phyloP scores from a whole-genome alignment of 73 alveolate genomes.

The Urostyla sp. region DNA sequence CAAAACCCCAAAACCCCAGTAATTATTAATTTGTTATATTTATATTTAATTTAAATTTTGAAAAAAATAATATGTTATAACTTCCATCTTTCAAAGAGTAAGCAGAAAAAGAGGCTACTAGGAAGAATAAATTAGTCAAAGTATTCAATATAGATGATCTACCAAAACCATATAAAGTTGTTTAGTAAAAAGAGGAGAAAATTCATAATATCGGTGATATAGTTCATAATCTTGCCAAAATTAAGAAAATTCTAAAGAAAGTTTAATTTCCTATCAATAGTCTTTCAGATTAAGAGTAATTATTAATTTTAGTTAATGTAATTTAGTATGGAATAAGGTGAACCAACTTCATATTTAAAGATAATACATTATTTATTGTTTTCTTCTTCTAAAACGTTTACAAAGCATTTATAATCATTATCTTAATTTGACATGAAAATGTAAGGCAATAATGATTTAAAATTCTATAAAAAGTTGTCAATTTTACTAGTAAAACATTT shows the following conservation, averaged over 20 bases:
- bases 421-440: no score
- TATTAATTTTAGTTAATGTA: background rate
- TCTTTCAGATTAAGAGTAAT: background rate
- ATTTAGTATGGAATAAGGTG: constrained; percentile 17
- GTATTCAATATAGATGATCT: no score
- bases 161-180: no score
- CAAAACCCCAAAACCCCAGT: no score
- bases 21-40: no score
- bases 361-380: constrained; percentile 32
- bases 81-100: no score
- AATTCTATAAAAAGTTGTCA: constrained; percentile 34
- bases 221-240: constrained; percentile 23
- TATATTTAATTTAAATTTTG: no score
- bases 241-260: background rate
- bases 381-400: constrained; percentile 17
- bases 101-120: no score
- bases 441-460: no score
- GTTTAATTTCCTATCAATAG: background rate
- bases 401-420: constrained; percentile 18
- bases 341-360: background rate
- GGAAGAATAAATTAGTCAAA: no score
- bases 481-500: constrained; percentile 3
- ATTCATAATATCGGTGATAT: constrained; percentile 34
- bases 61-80: no score
- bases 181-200: constrained; percentile 24